Percentiles rank a stretch among this genome's conserved stretches.
These are phyloP conservation scores for Amaranthus palmeri DNA, from an alignment of 148 eudicot genomes.

Conservation along the genomic window DNA sequence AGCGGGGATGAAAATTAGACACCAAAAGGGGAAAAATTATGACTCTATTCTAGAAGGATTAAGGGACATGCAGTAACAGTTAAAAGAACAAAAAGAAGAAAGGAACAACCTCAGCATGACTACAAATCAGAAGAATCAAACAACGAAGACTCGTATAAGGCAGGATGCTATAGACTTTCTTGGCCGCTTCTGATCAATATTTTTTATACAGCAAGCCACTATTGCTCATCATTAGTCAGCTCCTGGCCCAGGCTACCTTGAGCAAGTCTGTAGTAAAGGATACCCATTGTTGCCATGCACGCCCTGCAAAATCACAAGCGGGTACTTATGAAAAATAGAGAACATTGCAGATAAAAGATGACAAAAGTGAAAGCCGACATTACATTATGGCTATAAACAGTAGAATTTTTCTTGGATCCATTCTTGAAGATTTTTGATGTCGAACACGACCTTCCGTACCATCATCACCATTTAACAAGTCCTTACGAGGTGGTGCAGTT, in stretches of 20 bases:
- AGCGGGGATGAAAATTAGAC: neutral
- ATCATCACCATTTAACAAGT: slow-evolving; percentile 63
- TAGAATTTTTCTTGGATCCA: slow-evolving; percentile 97
- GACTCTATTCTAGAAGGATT: neutral
- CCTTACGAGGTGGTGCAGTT: slow-evolving; percentile 81
- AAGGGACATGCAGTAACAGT: neutral
- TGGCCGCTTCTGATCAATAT: neutral
- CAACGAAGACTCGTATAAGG: neutral
- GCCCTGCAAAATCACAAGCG: slow-evolving; percentile 60
- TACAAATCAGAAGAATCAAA: slow-evolving; percentile 20
- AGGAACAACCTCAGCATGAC: slow-evolving; percentile 4
- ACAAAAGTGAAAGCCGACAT: slow-evolving; percentile 15
- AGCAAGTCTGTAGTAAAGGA: slow-evolving; percentile 88
- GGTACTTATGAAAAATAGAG: neutral
- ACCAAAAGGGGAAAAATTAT: neutral
- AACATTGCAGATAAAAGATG: neutral
- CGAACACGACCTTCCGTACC: slow-evolving; percentile 58
- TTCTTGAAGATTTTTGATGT: slow-evolving; percentile 71
- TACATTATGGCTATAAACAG: slow-evolving; percentile 92
- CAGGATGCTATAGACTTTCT: neutral
- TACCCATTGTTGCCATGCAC: slow-evolving; percentile 99
- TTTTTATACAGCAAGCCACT: slow-evolving; percentile 19
- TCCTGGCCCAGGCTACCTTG: slow-evolving; percentile 73
- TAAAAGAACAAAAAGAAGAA: neutral
- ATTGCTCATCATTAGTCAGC: slow-evolving; percentile 55